These are phyloP conservation scores for Entophlyctis luteolus DNA, from an alignment of 192 early-diverging fungal species.

Conservation along the genomic window DNA sequence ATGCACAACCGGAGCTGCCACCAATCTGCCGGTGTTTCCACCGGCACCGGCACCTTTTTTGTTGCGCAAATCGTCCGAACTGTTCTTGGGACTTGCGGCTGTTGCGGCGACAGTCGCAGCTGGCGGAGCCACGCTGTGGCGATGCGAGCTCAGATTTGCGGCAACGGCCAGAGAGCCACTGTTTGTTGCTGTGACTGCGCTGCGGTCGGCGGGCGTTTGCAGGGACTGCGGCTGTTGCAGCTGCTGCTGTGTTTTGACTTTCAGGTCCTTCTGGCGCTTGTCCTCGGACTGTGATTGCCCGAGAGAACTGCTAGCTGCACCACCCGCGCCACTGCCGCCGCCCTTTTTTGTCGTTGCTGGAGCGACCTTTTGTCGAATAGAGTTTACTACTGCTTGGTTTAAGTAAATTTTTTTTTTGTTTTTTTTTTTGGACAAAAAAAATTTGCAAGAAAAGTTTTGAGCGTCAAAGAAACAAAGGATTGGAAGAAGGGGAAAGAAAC, in stretches of 20 bases:
- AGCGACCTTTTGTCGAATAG: neutral
- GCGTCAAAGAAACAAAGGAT: too few species aligned
- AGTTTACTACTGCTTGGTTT: slow-evolving; percentile 9
- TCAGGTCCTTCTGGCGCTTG: neutral
- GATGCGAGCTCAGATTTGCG: too few species aligned
- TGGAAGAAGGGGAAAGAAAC: neutral
- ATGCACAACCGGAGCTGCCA: neutral
- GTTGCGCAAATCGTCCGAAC: neutral
- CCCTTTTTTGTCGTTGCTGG: neutral
- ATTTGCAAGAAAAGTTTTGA: too few species aligned
- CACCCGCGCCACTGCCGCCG: slow-evolving; percentile 1
- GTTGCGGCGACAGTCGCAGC: neutral
- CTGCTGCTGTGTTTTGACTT: neutral
- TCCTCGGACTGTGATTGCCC: neutral
- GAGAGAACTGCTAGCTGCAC: neutral
- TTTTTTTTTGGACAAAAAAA: neutral
- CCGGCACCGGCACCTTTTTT: neutral
- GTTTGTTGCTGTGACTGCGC: too few species aligned
- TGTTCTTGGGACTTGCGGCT: neutral
- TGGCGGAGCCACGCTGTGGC: too few species aligned
- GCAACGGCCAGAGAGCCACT: too few species aligned
- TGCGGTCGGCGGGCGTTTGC: neutral
- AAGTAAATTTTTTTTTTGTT: neutral
- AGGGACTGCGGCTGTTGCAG: neutral
- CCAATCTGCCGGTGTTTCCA: neutral